A percentile compares a stretch with the other conserved stretches of the same genome.
These are phyloP conservation scores for Wallacemonas rigidus DNA, from an alignment of 208 protist genomes.

Conservation along the genomic window DNA sequence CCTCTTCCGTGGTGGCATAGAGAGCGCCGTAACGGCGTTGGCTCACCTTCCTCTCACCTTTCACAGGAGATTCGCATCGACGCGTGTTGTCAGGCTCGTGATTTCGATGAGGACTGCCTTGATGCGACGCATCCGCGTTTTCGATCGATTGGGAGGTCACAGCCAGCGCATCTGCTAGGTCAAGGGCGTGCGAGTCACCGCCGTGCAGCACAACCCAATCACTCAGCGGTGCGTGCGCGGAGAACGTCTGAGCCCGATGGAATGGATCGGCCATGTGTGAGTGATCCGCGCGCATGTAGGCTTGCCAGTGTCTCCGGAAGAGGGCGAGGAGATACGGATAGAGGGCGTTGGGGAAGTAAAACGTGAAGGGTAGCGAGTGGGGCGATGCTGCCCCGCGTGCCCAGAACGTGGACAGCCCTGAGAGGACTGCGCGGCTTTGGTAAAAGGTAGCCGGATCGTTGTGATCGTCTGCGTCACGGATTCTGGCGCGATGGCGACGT, in stretches of 20 bases:
- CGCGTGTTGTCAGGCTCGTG: background rate
- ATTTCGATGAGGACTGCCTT: too few relatives aligned
- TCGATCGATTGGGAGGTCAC: background rate
- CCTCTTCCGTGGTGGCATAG: slow-evolving; percentile 9
- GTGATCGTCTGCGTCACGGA: too few relatives aligned
- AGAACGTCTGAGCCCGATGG: background rate
- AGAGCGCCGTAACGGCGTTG: slow-evolving; percentile 1
- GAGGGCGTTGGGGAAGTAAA: slow-evolving; percentile 1
- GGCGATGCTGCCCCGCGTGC: background rate
- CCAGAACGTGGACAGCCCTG: background rate
- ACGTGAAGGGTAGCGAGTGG: background rate
- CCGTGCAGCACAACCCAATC: background rate
- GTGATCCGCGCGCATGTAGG: background rate
- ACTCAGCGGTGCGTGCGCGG: background rate
- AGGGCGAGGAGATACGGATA: slow-evolving; percentile 5
- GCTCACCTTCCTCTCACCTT: too few relatives aligned
- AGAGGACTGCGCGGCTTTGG: background rate
- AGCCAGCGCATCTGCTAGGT: slow-evolving; percentile 12
- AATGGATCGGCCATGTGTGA: background rate
- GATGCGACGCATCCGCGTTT: background rate
- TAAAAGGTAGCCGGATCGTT: too few relatives aligned
- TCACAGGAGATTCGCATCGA: background rate
- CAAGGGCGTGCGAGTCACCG: background rate
- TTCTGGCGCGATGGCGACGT: too few relatives aligned
- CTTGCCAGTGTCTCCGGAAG: background rate